Percentiles rank a stretch among this genome's conserved stretches.
Conservation (phyloP, 2,329 filamentous ascomycete species). For the Cladobotryum mycophilum region DNA sequence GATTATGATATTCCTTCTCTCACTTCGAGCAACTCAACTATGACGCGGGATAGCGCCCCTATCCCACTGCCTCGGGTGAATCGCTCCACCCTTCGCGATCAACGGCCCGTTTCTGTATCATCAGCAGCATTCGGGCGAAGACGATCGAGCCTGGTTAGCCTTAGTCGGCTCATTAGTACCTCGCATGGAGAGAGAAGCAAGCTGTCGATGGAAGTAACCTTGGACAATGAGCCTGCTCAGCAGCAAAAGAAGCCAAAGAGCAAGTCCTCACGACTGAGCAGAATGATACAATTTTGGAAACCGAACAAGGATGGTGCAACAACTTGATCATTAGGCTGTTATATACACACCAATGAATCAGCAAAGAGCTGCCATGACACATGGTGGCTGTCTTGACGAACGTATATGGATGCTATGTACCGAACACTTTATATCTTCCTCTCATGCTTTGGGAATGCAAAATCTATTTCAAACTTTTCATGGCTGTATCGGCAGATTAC, state of each 20-base stretch:
- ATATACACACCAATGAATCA: slow-evolving; percentile 5
- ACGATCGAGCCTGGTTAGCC: slow-evolving; percentile 68
- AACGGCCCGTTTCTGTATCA: slow-evolving; percentile 57
- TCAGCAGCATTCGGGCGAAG: slow-evolving; percentile 60
- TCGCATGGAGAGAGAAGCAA: slow-evolving; percentile 71
- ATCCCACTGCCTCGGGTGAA: slow-evolving; percentile 40
- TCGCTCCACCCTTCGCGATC: slow-evolving; percentile 43
- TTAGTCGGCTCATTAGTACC: slow-evolving; percentile 69
- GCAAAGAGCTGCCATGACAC: background rate
- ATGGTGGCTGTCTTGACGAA: slow-evolving; percentile 23
- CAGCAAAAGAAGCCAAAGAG: slow-evolving; percentile 51
- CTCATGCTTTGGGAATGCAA: slow-evolving; percentile 6
- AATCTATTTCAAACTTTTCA: slow-evolving; percentile 9
- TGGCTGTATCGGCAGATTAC: slow-evolving; percentile 2
- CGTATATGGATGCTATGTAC: slow-evolving; percentile 34
- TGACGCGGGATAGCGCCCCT: slow-evolving; percentile 61
- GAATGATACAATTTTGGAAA: slow-evolving; percentile 76
- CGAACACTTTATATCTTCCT: slow-evolving; percentile 21
- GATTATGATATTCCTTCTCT: slow-evolving; percentile 65
- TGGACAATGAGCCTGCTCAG: slow-evolving; percentile 41
- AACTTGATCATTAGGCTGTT: slow-evolving; percentile 14
- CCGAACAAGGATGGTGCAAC: slow-evolving; percentile 39
- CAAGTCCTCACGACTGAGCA: slow-evolving; percentile 64
- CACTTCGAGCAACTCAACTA: slow-evolving; percentile 71
- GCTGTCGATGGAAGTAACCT: slow-evolving; percentile 60